Evolutionary conservation across 306 rosid species (phyloP), one percentile per base, ranked within the genome.

Genomic region (Nissolia schottii): DNA sequence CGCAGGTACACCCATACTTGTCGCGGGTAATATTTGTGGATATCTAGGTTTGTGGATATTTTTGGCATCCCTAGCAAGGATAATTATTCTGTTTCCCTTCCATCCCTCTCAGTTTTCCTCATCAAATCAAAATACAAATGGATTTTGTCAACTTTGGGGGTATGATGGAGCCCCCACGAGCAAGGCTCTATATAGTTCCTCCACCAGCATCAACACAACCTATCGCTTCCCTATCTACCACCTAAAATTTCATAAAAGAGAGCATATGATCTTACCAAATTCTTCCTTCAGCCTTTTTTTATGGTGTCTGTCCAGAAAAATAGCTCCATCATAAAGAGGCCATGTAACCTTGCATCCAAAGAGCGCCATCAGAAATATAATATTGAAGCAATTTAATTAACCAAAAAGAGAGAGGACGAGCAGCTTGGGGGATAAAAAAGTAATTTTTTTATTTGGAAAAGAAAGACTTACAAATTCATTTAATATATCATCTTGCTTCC

Each of bases 231-330:
- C 28, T 66, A 19, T 75, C 77, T 54, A 62, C 45, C 48, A 24
- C 57, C 65, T 45, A 64, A 81, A 66, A 76, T 31, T 65, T 37
- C 41, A 10, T 70, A 25, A 49, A 62, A 43, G 67, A 29, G 20
- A 32, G 67, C 34, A 16, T 32, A 54, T 35, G 8, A 79, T 53
- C 94, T 83, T 81, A 94, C 97, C 97, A 70, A 85, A 94, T 74
- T 94, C 99, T 77, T 91, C 90, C 91, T 91, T 94, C 83, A 94
- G 57, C 83, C 81, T 86, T 68, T 71, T 78, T 78, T 87, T 94
- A 67, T 94, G 99, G 84, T 81, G 82, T 75, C 46, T 78, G 74
- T 86, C 88, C 64, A 94, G 87, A 87, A 77, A 94, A 40, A 85
- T 29, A 64, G 76, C 84, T 81, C 84, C 97, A 32, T 82, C 97